Evolutionary conservation across 2,329 filamentous ascomycete genomes (phyloP).

Genomic region (Alternaria dauci): DNA sequence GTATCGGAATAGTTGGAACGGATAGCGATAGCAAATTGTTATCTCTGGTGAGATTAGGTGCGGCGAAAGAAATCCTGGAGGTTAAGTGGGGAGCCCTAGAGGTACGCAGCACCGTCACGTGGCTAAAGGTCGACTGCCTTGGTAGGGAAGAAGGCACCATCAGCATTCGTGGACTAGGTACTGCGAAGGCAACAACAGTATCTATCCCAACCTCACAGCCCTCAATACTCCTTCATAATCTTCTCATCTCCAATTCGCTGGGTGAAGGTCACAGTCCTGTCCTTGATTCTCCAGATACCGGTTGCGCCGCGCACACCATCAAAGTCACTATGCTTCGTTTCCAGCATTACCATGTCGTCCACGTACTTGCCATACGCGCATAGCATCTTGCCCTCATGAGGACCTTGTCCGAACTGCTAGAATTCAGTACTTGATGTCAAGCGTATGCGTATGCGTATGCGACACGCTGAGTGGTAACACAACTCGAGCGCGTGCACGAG

Average conservation of each 20-base stretch:
- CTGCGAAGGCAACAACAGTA: background rate
- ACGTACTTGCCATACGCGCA: slow-evolving; percentile 55
- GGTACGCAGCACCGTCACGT: background rate
- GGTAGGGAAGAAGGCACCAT: slow-evolving; percentile 1
- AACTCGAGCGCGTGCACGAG: background rate
- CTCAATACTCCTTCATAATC: slow-evolving; percentile 47
- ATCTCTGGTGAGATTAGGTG: background rate
- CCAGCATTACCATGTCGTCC: slow-evolving; percentile 48
- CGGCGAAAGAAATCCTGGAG: background rate
- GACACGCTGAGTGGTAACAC: background rate
- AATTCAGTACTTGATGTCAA: background rate
- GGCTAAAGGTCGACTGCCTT: background rate
- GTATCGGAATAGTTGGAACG: background rate
- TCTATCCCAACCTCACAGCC: background rate
- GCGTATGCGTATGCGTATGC: background rate
- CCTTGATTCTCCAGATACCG: slow-evolving; percentile 52
- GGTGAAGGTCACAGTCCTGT: slow-evolving; percentile 51
- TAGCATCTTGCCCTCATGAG: slow-evolving; percentile 52
- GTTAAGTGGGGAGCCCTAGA: background rate
- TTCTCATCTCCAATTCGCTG: slow-evolving; percentile 46
- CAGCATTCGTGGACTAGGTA: background rate
- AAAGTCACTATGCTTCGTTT: slow-evolving; percentile 27
- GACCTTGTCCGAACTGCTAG: slow-evolving; percentile 52
- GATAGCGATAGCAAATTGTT: background rate
- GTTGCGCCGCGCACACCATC: slow-evolving; percentile 50